Evolutionary conservation across 495 filamentous ascomycete species (phyloP).

Genomic region (Astrocystis sublimbata): DNA sequence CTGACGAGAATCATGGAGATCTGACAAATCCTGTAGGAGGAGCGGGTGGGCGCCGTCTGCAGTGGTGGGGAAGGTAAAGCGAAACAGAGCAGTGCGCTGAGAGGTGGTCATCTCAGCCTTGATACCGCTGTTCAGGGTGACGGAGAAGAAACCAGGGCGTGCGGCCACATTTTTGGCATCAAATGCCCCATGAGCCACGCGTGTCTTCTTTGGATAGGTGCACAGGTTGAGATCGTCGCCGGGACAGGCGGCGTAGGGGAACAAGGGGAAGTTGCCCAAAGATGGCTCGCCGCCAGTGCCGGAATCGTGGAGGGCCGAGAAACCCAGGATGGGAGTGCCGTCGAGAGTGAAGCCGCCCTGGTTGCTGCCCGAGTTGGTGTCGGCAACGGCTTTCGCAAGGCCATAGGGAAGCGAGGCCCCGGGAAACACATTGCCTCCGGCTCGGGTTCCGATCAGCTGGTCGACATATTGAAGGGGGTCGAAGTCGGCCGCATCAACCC

Average conservation of each 20-base stretch:
- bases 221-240: constrained; percentile 66
- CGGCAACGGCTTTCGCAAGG: constrained; percentile 78
- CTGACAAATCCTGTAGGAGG: constrained; percentile 65
- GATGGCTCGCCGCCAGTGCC: constrained; percentile 70
- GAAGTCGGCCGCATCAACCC: constrained; percentile 29
- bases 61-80: constrained; percentile 62
- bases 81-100: constrained; percentile 66
- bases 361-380: constrained; percentile 62
- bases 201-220: constrained; percentile 55
- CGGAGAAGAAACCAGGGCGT: constrained; percentile 65
- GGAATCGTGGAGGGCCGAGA: constrained; percentile 69
- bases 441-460: constrained; percentile 60
- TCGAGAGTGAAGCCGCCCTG: constrained; percentile 75
- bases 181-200: constrained; percentile 40
- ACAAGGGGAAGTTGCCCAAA: constrained; percentile 75
- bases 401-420: constrained; percentile 74
- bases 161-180: constrained; percentile 55
- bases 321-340: constrained; percentile 61
- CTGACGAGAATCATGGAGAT: constrained; percentile 63
- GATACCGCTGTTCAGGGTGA: constrained; percentile 61
- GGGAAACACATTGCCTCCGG: constrained; percentile 73
- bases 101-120: constrained; percentile 68
- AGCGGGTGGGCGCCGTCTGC: constrained; percentile 55
- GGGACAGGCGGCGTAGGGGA: constrained; percentile 65
- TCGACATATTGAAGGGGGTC: constrained; percentile 49